Percentiles rank a stretch among this genome's conserved stretches.
Evolutionary conservation across 1,284 basidiomycete genomes (phyloP).

Genomic region (Mixia osmundae): DNA sequence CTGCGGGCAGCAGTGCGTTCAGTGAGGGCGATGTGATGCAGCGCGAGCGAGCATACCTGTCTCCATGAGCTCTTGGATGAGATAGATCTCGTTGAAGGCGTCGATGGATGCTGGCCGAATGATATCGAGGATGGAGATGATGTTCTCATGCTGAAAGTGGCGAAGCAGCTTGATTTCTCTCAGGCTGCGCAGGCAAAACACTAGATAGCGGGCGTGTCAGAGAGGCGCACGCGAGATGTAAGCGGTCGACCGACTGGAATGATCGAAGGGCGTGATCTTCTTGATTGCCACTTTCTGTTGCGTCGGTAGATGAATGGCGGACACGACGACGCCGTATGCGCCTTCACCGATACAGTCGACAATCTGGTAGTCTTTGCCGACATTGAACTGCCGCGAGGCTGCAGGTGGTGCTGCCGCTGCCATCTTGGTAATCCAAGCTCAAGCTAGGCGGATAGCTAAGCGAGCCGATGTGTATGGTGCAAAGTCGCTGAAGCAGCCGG

Average conservation of each 20-base stretch:
- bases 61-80: constrained; percentile 70
- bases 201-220: background rate
- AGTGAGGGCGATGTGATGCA: background rate
- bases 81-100: constrained; percentile 73
- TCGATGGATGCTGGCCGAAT: constrained; percentile 72
- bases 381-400: constrained; percentile 22
- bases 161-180: constrained; percentile 56
- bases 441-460: no score
- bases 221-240: background rate
- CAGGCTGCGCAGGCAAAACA: constrained; percentile 65
- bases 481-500: no score
- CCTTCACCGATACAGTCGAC: constrained; percentile 52
- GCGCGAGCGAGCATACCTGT: constrained; percentile 26
- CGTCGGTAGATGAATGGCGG: constrained; percentile 13
- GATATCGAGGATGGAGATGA: constrained; percentile 85
- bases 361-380: constrained; percentile 16
- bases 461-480: no score
- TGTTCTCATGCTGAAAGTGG: constrained; percentile 24
- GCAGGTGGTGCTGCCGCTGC: constrained; percentile 18
- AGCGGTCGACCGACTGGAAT: constrained; percentile 1
- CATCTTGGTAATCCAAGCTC: no score
- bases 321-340: constrained; percentile 24
- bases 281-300: constrained; percentile 26
- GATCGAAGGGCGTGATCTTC: constrained; percentile 59
- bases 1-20: background rate